A percentile compares a stretch with the other conserved stretches of the same genome.
These are phyloP conservation scores for Carex myosuroides DNA, from an alignment of 176 grass and related monocot genomes.

Conservation along the genomic window DNA sequence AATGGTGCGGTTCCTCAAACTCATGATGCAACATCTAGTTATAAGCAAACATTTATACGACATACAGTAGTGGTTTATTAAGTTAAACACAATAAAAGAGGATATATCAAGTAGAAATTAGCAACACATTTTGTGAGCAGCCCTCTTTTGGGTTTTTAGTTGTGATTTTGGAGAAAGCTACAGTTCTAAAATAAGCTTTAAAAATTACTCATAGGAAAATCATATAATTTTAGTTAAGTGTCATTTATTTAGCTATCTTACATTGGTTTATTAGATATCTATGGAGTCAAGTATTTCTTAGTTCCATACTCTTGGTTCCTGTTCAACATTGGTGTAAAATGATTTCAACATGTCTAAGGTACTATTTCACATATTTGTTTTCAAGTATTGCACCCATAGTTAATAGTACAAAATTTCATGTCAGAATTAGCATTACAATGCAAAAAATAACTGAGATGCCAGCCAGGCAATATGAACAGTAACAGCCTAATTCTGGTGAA, in stretches of 20 bases:
- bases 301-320: neutral
- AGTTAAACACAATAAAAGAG: neutral
- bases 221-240: neutral
- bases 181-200: neutral
- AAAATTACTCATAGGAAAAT: neutral
- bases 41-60: neutral
- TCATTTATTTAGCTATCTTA: neutral
- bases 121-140: no score
- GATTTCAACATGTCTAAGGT: neutral
- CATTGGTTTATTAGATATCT: neutral
- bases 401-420: neutral
- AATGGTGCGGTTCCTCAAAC: slow-evolving; percentile 70
- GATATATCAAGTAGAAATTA: neutral
- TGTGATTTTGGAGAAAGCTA: neutral
- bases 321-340: neutral
- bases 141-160: neutral
- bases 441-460: neutral
- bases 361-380: neutral
- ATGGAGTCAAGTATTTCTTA: neutral
- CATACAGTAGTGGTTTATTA: neutral
- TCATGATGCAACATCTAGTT: slow-evolving; percentile 68
- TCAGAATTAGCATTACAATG: neutral
- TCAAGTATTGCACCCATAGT: neutral
- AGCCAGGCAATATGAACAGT: neutral
- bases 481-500: neutral